Base-by-base conservation (phyloP, 306 rosid genomes). In the Arachis hypogaea region DNA sequence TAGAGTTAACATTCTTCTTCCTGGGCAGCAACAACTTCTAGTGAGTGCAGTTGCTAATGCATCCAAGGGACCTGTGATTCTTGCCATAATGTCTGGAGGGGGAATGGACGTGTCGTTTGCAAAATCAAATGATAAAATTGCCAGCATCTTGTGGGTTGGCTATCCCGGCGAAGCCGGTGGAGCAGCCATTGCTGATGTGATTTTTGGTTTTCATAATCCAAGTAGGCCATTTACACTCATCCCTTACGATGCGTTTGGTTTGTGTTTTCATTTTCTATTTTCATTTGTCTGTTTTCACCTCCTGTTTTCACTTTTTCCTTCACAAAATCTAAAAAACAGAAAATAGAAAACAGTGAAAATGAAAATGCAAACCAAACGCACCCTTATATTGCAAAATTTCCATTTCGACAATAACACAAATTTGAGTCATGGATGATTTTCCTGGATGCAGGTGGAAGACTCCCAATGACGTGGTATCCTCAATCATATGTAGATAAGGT, bases 101-200 rank as follows among this genome's bases (percentile, higher is more conserved):
- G 97, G 99, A 58, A 85, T 94, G 75, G 99, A 94, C 61, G 76
- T 94, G 43, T 80, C 96, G 56, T 94, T 92, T 76, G 99, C 99
- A 1, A 94, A 92, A 80, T 77, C 47, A 61, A 66, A 87, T 65
- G 81, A 71, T 36, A 94, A 94, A 76, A 86, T 94, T 50, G 77
- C 88, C n/a, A 92, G 97, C 89, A 94, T 94, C 73, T 85, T 94
- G 3, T 94, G 99, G 99, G 92, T 94, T 69, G 99, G 99, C 44
- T 94, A 88, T 85, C 99, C 99, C 0, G 99, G 99, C 49, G 96
- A 94, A 84, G 99, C 99, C 7, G 99, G 99, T 62, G 99, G 99
- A 80, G 96, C 98, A 51, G 97, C 98, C 78, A 79, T 94, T 11
- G 90, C 99, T 47, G 99, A 94, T 81, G 88, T 92, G n/a, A 81